A percentile compares a stretch with the other conserved stretches of the same genome.
Evolutionary conservation across 768 basidiomycete genomes (phyloP).

Genomic region (Amanita thiersii): DNA sequence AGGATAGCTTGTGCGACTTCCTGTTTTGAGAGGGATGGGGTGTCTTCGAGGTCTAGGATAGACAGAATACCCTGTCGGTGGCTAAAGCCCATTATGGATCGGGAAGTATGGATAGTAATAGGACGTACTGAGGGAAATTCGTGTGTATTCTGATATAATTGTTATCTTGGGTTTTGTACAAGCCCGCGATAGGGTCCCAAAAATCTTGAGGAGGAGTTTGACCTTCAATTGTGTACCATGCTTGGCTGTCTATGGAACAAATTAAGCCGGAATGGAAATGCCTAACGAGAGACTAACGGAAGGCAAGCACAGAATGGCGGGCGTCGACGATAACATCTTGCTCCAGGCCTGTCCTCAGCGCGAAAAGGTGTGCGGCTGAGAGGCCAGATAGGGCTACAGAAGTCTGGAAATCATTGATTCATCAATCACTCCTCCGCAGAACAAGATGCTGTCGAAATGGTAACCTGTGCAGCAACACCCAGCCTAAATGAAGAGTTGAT

Average conservation of each 20-base stretch:
- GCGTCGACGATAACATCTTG: slow-evolving; percentile 46
- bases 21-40: slow-evolving; percentile 20
- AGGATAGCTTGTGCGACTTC: slow-evolving; percentile 29
- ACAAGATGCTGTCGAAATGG: slow-evolving; percentile 8
- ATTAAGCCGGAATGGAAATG: neutral
- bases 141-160: slow-evolving; percentile 50
- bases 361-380: slow-evolving; percentile 42
- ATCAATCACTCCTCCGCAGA: neutral
- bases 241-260: slow-evolving; percentile 34
- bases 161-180: slow-evolving; percentile 44
- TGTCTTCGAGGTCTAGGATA: slow-evolving; percentile 30
- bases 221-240: slow-evolving; percentile 39
- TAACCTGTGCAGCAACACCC: slow-evolving; percentile 45
- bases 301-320: slow-evolving; percentile 48
- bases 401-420: slow-evolving; percentile 19
- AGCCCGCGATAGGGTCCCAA: slow-evolving; percentile 45
- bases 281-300: slow-evolving; percentile 27
- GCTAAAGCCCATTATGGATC: slow-evolving; percentile 18
- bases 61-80: slow-evolving; percentile 42
- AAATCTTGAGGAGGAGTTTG: slow-evolving; percentile 20
- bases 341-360: slow-evolving; percentile 33
- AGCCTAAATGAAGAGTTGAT: slow-evolving; percentile 49
- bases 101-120: neutral
- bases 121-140: slow-evolving; percentile 53
- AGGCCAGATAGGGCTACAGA: slow-evolving; percentile 44